Percentiles rank a stretch among this genome's conserved stretches.
Conservation (phyloP, 257 asterid genomes). For the Nyctanthes arbortristis region DNA sequence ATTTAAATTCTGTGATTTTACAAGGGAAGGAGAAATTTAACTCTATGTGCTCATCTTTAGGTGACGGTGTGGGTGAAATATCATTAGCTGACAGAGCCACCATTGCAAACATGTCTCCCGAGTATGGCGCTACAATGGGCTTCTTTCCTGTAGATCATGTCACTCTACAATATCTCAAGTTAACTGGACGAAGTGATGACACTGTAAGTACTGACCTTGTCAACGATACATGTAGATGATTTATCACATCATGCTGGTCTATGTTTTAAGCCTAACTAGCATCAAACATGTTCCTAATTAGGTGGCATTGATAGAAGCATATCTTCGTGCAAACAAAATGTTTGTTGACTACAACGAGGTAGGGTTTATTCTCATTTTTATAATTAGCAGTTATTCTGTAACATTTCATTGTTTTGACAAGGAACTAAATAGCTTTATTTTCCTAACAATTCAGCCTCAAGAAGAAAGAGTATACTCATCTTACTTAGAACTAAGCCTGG, state of each 20-base stretch:
- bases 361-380: conserved; percentile 13
- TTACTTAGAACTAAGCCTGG: conserved; percentile 60
- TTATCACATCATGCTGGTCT: neutral
- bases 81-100: conserved; percentile 99
- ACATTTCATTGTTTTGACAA: conserved; percentile 1
- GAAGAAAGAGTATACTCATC: conserved; percentile 80
- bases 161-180: conserved; percentile 78
- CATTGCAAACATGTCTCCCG: conserved; percentile 98
- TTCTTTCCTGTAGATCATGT: conserved; percentile 96
- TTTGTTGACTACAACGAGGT: conserved; percentile 92
- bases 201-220: conserved; percentile 59
- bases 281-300: conserved; percentile 26
- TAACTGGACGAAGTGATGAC: conserved; percentile 95
- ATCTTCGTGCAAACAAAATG: conserved; percentile 91
- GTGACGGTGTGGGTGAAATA: conserved; percentile 74
- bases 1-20: neutral
- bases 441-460: conserved; percentile 69
- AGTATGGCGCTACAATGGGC: conserved; percentile 99
- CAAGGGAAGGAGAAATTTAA: conserved; percentile 14
- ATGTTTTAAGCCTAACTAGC: conserved; percentile 10
- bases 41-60: conserved; percentile 38
- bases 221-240: neutral
- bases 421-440: conserved; percentile 14
- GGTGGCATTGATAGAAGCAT: conserved; percentile 95
- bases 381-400: neutral